phyloP scores from a whole-genome alignment of 345 rosid species.

The Geranium rotundifolium region DNA sequence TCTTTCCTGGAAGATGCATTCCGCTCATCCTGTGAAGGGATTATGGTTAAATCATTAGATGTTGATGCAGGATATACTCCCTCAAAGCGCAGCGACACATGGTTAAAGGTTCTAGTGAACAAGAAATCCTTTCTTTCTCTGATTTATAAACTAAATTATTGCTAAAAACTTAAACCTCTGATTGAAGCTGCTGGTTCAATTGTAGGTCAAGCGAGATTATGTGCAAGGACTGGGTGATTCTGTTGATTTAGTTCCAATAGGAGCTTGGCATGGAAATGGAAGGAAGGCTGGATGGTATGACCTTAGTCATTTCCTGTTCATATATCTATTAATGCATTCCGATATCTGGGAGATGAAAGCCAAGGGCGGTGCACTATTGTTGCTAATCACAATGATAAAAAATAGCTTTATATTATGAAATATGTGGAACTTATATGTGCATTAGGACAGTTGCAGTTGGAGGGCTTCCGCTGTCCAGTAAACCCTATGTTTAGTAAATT shows the following conservation, averaged over 20 bases:
- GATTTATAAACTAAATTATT: neutral
- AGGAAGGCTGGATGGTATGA: constrained; percentile 90
- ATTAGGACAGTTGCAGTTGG: no score
- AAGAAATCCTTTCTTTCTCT: neutral
- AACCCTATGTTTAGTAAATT: no score
- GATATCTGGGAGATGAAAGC: no score
- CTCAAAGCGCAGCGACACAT: constrained; percentile 70
- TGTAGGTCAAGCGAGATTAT: constrained; percentile 83
- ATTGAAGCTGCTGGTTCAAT: constrained; percentile 12
- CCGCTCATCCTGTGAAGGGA: constrained; percentile 67
- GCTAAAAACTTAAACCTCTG: neutral
- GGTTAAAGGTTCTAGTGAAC: constrained; percentile 68
- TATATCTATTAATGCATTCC: no score
- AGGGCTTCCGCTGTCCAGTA: no score
- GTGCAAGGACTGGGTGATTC: constrained; percentile 69
- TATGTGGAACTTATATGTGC: no score
- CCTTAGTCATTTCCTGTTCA: neutral
- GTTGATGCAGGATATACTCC: constrained; percentile 63
- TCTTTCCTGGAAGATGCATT: constrained; percentile 65
- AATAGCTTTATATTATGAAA: no score
- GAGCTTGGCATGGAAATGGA: constrained; percentile 93
- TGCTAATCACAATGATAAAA: no score
- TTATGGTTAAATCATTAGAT: constrained; percentile 72
- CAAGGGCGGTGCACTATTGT: no score
- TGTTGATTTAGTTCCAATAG: constrained; percentile 87